phyloP scores from a whole-genome alignment of 116 monocot genomes.

The Papilionanthe hybrid region DNA sequence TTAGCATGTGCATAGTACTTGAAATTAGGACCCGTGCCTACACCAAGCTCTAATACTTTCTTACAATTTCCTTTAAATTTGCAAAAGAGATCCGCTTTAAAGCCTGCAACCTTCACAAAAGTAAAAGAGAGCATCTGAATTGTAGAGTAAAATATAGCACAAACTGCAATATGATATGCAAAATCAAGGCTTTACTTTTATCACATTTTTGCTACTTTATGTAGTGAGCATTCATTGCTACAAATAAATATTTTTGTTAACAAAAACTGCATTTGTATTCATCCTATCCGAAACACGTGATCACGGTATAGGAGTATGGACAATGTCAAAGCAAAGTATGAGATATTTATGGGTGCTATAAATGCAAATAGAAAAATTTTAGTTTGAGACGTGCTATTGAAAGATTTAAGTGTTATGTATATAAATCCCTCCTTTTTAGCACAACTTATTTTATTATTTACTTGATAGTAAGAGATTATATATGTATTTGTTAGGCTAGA shows the following conservation, averaged over 20 bases:
- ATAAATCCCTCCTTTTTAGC: too few relatives aligned
- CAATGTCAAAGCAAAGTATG: too few relatives aligned
- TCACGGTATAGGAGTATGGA: too few relatives aligned
- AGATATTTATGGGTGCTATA: too few relatives aligned
- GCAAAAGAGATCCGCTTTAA: conserved; percentile 56
- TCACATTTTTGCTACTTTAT: background rate
- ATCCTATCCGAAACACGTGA: too few relatives aligned
- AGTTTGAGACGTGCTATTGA: too few relatives aligned
- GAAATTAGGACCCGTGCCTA: conserved; percentile 85
- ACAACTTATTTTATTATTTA: too few relatives aligned
- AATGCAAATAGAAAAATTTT: too few relatives aligned
- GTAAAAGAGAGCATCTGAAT: background rate
- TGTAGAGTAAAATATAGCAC: background rate
- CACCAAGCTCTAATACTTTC: conserved; percentile 72
- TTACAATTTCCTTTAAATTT: conserved; percentile 30
- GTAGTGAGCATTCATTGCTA: background rate
- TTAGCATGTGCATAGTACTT: conserved; percentile 54
- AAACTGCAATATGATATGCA: background rate
- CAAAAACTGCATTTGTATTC: too few relatives aligned
- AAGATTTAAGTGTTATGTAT: too few relatives aligned
- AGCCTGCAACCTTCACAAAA: conserved; percentile 51
- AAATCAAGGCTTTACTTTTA: background rate
- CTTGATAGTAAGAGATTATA: too few relatives aligned
- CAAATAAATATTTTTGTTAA: background rate
- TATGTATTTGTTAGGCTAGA: too few relatives aligned